Base-by-base conservation (phyloP, 2,329 filamentous ascomycete species). In the Bipolaris gigantea region DNA sequence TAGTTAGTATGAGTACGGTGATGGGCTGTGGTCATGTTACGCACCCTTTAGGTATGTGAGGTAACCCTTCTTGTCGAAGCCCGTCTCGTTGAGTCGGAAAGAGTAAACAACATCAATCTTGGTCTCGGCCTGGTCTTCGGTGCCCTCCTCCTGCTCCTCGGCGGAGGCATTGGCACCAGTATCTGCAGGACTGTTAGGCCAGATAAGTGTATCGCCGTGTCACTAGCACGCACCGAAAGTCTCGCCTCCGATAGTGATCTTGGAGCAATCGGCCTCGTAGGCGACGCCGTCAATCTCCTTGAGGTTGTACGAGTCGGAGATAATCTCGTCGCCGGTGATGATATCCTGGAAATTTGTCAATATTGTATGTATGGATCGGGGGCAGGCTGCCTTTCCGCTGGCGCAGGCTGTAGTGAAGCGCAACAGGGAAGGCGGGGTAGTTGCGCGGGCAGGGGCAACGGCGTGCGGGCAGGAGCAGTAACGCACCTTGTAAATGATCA, bases 111-210 rank as follows among this genome's bases (percentile, higher is more conserved):
- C 87, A 80, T 99, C 92, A 83, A 96, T 95, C 80, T 97, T 92
- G 75, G 86, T 85, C 79, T 87, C 77, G 55, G 78, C 76, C 43
- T 67, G 50, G 69, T 95, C 91, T 45, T 96, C 92, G 67, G 86
- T 67, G 62, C 76, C 88, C 69, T 92, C 90, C 0, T 87, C 89
- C 51, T 81, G 89, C 75, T 89, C 93, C 82, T 97, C 94, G 59
- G 94, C 92, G 69, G 93, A 97, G 69, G 94, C 90, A 80, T 99
- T 99, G 83, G 92, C 94, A 77, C 94, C 94, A 71, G 84, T 94
- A 77, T 94, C 89, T 91, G 56, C 33, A 15, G 34, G 27, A 4
- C 3, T 23, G 50, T 60, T 57, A 57, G 59, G 15, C 19, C 9
- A 27, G 33, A 8, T 9, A 25, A 15, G 33, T 27, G 33, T 27